These are phyloP conservation scores for Withania somnifera DNA, from an alignment of 305 asterid species.

Conservation along the genomic window DNA sequence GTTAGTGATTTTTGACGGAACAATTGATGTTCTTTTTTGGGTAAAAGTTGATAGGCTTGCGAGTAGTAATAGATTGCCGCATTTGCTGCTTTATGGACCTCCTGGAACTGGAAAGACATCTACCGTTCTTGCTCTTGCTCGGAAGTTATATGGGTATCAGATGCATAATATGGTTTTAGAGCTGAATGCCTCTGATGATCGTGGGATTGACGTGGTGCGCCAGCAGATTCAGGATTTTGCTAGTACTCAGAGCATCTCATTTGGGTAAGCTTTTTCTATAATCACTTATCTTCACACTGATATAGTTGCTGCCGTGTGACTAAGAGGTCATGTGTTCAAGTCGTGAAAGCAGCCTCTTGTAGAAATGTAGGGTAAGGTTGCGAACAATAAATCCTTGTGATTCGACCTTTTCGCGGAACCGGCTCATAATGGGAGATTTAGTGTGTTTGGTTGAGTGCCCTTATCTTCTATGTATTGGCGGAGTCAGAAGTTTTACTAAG, in stretches of 20 bases:
- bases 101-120: conserved; percentile 99
- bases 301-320: too few species aligned
- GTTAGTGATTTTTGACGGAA: background rate
- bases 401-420: too few species aligned
- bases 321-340: too few species aligned
- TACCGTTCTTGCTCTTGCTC: conserved; percentile 79
- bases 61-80: conserved; percentile 73
- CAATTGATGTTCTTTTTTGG: background rate
- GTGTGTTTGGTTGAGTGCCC: too few species aligned
- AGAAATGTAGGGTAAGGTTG: too few species aligned
- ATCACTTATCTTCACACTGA: too few species aligned
- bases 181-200: conserved; percentile 94
- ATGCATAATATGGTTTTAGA: conserved; percentile 88
- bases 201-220: conserved; percentile 93
- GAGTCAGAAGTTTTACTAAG: too few species aligned
- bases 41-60: conserved; percentile 80
- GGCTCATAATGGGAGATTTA: too few species aligned
- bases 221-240: conserved; percentile 98
- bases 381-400: too few species aligned
- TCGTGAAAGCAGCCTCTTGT: too few species aligned
- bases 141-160: conserved; percentile 78
- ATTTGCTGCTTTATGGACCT: conserved; percentile 91
- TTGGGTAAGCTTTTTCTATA: conserved; percentile 38
- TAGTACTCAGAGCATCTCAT: conserved; percentile 94
- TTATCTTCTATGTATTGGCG: background rate